A percentile compares a stretch with the other conserved stretches of the same genome.
phyloP scores from a whole-genome alignment of 1,139 yeast genomes.

The Hanseniaspora uvarum region DNA sequence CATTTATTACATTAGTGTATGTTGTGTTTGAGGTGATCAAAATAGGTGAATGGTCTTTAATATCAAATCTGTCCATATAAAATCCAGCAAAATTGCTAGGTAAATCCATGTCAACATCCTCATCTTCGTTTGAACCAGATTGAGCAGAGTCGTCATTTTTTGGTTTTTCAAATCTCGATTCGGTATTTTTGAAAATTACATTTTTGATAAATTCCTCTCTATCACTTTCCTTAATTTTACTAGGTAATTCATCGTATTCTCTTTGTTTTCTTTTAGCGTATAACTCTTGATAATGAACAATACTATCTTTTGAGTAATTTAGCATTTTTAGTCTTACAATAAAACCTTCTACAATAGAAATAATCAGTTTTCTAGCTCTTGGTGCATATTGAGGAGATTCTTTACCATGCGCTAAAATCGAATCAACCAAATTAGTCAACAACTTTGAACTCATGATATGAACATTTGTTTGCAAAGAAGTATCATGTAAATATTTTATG shows the following conservation, averaged over 20 bases:
- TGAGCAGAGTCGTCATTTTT: slow-evolving; percentile 20
- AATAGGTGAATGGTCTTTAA: slow-evolving; percentile 42
- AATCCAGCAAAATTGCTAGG: slow-evolving; percentile 18
- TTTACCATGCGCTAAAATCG: slow-evolving; percentile 73
- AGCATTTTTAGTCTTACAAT: slow-evolving; percentile 71
- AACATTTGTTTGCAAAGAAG: slow-evolving; percentile 73
- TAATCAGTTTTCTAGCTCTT: slow-evolving; percentile 54
- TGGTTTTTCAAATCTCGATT: slow-evolving; percentile 22
- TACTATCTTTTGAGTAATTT: slow-evolving; percentile 59
- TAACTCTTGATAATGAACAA: slow-evolving; percentile 51
- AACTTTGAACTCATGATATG: slow-evolving; percentile 96
- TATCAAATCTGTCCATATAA: slow-evolving; percentile 39
- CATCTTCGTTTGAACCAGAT: slow-evolving; percentile 18
- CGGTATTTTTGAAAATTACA: slow-evolving; percentile 16
- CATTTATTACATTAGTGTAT: slow-evolving; percentile 30
- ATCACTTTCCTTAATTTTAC: slow-evolving; percentile 24
- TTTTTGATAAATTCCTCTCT: slow-evolving; percentile 25
- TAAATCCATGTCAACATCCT: slow-evolving; percentile 20
- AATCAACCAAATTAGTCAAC: slow-evolving; percentile 73
- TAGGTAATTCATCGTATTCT: slow-evolving; percentile 22
- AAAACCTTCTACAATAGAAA: slow-evolving; percentile 78
- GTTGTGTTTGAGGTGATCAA: slow-evolving; percentile 33
- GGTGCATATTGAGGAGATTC: slow-evolving; percentile 58
- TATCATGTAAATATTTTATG: slow-evolving; percentile 72
- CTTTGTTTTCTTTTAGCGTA: slow-evolving; percentile 36